A percentile compares a stretch with the other conserved stretches of the same genome.
Evolutionary conservation across 2,329 filamentous ascomycete species (phyloP).

Genomic region (Aphanoascus verrucosus): DNA sequence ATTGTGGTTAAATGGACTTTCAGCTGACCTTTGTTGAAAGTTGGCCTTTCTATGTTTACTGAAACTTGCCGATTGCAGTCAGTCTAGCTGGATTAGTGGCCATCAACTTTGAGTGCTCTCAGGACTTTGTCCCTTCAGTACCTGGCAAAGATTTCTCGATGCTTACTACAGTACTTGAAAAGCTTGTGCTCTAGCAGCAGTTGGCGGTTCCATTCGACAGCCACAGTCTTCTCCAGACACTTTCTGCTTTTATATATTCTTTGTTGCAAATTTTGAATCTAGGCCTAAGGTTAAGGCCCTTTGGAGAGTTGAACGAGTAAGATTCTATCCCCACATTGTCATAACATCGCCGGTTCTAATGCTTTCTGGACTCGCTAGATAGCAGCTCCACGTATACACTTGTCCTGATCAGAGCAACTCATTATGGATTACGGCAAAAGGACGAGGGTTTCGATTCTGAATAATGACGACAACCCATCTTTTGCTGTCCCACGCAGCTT

Average conservation of each 20-base stretch:
- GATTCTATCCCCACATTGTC: too few relatives aligned
- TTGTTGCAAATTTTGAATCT: too few relatives aligned
- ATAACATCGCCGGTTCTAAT: not conserved
- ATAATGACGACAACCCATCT: constrained; percentile 39
- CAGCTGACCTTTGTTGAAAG: not conserved
- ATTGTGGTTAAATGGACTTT: not conserved
- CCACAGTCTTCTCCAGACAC: not conserved
- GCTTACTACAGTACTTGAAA: not conserved
- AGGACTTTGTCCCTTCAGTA: not conserved
- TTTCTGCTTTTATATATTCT: too few relatives aligned
- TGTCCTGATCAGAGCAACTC: not conserved
- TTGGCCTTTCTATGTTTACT: not conserved
- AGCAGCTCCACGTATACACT: not conserved
- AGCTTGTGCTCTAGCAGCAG: not conserved
- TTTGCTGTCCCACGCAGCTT: constrained; percentile 31
- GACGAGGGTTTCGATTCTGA: constrained; percentile 36
- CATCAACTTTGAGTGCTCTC: not conserved
- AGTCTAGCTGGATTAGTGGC: not conserved
- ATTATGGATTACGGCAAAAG: constrained; percentile 20
- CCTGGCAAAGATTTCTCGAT: not conserved
- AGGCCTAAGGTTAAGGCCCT: too few relatives aligned
- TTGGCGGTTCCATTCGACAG: not conserved
- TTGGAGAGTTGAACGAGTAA: too few relatives aligned
- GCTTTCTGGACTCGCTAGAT: not conserved
- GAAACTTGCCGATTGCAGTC: not conserved